phyloP scores from a whole-genome alignment of 805 yeast species.

The Candida broadrunensis region DNA sequence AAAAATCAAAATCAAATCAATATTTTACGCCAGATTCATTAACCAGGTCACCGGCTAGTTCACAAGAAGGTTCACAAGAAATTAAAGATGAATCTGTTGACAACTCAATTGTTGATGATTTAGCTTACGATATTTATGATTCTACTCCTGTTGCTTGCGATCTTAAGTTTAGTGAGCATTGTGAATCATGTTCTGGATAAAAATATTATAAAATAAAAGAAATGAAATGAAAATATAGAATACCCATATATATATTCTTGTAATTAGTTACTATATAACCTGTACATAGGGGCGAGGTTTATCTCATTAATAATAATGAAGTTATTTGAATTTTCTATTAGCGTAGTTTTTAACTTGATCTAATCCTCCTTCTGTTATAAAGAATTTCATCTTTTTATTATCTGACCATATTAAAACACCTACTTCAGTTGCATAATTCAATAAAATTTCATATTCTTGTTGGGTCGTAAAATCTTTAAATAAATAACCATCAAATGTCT shows the following conservation, averaged over 20 bases:
- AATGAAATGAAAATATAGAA: too few relatives aligned
- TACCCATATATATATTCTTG: slow-evolving; percentile 2
- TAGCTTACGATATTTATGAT: slow-evolving; percentile 29
- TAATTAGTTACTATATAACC: slow-evolving; percentile 4
- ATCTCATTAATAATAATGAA: not conserved
- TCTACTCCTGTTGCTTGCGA: slow-evolving; percentile 32
- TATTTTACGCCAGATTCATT: slow-evolving; percentile 11
- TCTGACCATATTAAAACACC: slow-evolving; percentile 93
- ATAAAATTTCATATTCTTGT: slow-evolving; percentile 70
- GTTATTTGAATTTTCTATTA: slow-evolving; percentile 26
- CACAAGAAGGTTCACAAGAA: slow-evolving; percentile 2
- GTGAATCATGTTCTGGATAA: slow-evolving; percentile 44
- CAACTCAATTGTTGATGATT: slow-evolving; percentile 5
- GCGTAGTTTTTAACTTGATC: slow-evolving; percentile 90
- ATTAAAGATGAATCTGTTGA: too few relatives aligned
- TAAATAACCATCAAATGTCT: slow-evolving; percentile 79
- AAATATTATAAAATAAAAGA: too few relatives aligned
- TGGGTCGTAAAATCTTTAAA: slow-evolving; percentile 81
- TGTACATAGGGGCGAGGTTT: not conserved
- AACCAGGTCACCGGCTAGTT: not conserved
- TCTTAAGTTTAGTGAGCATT: slow-evolving; percentile 21
- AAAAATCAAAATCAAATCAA: slow-evolving; percentile 1
- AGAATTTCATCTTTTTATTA: slow-evolving; percentile 64
- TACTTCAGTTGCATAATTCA: slow-evolving; percentile 80
- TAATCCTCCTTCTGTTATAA: slow-evolving; percentile 85